These are phyloP conservation scores for Baudoinia panamericana DNA, from an alignment of 495 filamentous ascomycete species.

Conservation along the genomic window DNA sequence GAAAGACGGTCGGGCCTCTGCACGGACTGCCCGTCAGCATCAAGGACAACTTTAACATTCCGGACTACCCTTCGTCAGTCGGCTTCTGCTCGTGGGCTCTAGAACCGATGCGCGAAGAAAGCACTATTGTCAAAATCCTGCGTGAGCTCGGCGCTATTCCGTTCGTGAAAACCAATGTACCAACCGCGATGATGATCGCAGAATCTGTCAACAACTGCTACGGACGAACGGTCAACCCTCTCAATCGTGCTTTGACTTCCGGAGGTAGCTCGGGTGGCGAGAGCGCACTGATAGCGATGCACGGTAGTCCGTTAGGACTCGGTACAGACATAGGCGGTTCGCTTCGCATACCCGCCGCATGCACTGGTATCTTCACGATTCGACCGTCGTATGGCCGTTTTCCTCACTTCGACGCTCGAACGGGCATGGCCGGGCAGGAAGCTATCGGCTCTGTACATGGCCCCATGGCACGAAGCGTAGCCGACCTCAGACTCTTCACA, in stretches of 20 bases:
- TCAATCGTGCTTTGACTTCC: constrained; percentile 42
- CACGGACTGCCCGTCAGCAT: constrained; percentile 27
- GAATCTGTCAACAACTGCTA: constrained; percentile 19
- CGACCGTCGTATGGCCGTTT: constrained; percentile 47
- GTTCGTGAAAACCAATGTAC: constrained; percentile 34
- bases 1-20: constrained; percentile 34
- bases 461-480: constrained; percentile 47
- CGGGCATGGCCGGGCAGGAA: constrained; percentile 39
- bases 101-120: constrained; percentile 20
- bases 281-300: constrained; percentile 37
- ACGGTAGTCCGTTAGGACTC: constrained; percentile 31
- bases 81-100: constrained; percentile 25
- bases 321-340: constrained; percentile 41
- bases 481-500: constrained; percentile 51
- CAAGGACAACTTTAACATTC: constrained; percentile 31
- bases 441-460: constrained; percentile 48
- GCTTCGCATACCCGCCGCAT: constrained; percentile 50
- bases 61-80: constrained; percentile 14
- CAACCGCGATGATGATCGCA: constrained; percentile 23
- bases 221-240: constrained; percentile 40
- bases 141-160: constrained; percentile 29
- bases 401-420: constrained; percentile 30
- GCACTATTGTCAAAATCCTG: constrained; percentile 26
- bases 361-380: constrained; percentile 51
- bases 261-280: constrained; percentile 57